phyloP scores from a whole-genome alignment of 2,329 filamentous ascomycete species.

The Diplodia intermedia region DNA sequence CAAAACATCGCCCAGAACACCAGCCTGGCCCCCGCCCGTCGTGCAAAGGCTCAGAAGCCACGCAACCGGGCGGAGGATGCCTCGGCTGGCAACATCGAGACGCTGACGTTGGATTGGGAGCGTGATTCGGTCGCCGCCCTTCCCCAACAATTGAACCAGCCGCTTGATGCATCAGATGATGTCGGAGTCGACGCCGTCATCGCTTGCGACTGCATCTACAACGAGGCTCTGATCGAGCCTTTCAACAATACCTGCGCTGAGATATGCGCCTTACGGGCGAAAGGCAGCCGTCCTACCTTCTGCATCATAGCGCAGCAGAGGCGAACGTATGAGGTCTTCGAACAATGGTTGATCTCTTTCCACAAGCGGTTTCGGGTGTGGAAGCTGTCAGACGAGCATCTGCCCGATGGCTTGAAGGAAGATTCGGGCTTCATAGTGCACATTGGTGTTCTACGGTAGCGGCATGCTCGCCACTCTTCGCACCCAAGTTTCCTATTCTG shows the following conservation, averaged over 20 bases:
- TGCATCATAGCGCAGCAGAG: conserved; percentile 90
- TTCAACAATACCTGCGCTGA: conserved; percentile 84
- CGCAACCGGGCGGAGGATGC: conserved; percentile 10
- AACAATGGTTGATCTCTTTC: conserved; percentile 78
- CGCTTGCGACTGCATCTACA: conserved; percentile 95
- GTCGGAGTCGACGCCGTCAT: conserved; percentile 72
- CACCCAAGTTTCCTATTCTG: not conserved
- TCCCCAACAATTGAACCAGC: conserved; percentile 59
- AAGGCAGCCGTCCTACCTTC: conserved; percentile 61
- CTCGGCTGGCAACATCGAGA: conserved; percentile 29
- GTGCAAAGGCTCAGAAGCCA: conserved; percentile 14
- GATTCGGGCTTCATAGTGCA: conserved; percentile 83
- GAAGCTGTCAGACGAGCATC: conserved; percentile 70
- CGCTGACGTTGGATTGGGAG: conserved; percentile 75
- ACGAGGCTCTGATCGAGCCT: conserved; percentile 81
- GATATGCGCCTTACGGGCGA: conserved; percentile 67
- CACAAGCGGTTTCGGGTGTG: conserved; percentile 72
- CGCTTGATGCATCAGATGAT: conserved; percentile 40
- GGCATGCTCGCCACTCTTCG: conserved; percentile 6
- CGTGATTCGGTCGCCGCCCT: conserved; percentile 54
- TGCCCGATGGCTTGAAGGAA: conserved; percentile 66
- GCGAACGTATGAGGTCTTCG: conserved; percentile 82
- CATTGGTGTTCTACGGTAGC: conserved; percentile 58
- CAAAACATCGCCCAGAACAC: conserved; percentile 69
- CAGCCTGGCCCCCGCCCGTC: conserved; percentile 5